A percentile compares a stretch with the other conserved stretches of the same genome.
Conservation (phyloP, 2,329 filamentous ascomycete genomes). For the Xylaria polymorpha region DNA sequence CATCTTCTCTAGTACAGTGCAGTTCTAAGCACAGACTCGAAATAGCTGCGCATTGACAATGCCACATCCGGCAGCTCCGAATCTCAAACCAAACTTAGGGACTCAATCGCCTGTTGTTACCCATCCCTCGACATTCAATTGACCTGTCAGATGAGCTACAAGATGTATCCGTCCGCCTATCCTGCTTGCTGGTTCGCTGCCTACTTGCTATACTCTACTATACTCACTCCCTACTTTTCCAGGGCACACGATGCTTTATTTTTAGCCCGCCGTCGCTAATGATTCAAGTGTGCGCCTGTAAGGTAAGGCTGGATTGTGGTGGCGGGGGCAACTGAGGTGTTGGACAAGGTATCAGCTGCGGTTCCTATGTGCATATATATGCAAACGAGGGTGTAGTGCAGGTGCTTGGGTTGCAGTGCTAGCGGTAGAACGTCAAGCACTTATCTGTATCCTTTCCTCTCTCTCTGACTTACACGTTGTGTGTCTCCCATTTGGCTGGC, state of each 20-base stretch:
- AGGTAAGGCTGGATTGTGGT: slow-evolving; percentile 15
- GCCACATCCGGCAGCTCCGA: slow-evolving; percentile 30
- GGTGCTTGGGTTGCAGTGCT: slow-evolving; percentile 27
- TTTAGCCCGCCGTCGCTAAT: slow-evolving; percentile 6
- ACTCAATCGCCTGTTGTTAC: slow-evolving; percentile 1
- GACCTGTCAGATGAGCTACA: slow-evolving; percentile 7
- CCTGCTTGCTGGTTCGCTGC: neutral
- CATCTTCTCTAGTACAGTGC: neutral
- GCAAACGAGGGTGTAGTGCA: slow-evolving; percentile 26
- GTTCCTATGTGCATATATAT: slow-evolving; percentile 16
- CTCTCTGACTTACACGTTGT: slow-evolving; percentile 1
- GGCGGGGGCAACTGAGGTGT: neutral
- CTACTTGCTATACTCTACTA: neutral
- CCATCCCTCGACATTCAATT: neutral
- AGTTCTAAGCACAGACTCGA: neutral
- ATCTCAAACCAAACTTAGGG: neutral
- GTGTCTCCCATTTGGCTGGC: neutral
- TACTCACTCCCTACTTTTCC: neutral
- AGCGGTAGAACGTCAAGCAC: slow-evolving; percentile 29
- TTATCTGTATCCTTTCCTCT: slow-evolving; percentile 18
- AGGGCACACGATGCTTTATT: slow-evolving; percentile 8
- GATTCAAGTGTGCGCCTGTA: neutral
- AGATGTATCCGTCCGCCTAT: neutral
- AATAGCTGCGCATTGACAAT: slow-evolving; percentile 6
- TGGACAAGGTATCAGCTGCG: slow-evolving; percentile 27